Evolutionary conservation across 2,329 filamentous ascomycete genomes (phyloP).

Genomic region (Aureobasidium lini): DNA sequence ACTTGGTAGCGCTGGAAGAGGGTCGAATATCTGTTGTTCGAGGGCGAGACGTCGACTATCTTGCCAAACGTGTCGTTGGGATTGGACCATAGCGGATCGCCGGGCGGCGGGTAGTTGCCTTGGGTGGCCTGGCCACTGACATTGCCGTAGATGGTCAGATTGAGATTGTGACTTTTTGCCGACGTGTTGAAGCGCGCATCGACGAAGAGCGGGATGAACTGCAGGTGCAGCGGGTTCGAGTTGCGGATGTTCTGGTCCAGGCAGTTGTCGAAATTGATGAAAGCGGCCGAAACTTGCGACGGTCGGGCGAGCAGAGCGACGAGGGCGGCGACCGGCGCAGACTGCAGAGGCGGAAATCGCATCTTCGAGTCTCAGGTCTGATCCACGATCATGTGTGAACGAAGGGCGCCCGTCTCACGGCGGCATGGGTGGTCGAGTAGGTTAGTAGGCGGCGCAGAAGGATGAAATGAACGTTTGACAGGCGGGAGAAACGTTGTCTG

Average conservation of each 20-base stretch:
- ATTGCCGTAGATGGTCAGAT: constrained; percentile 81
- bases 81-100: constrained; percentile 56
- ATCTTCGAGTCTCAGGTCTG: constrained; percentile 5
- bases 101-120: constrained; percentile 51
- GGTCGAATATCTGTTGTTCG: constrained; percentile 60
- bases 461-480: not conserved
- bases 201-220: constrained; percentile 71
- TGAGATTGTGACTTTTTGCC: constrained; percentile 56
- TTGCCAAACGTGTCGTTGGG: constrained; percentile 61
- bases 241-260: constrained; percentile 53
- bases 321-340: not conserved
- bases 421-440: not conserved
- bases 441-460: not conserved
- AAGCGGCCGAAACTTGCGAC: constrained; percentile 48
- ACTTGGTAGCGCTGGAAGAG: constrained; percentile 65
- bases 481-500: not conserved
- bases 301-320: not conserved
- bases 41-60: constrained; percentile 58
- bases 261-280: constrained; percentile 79
- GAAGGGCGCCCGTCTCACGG: constrained; percentile 5
- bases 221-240: constrained; percentile 53
- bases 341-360: not conserved
- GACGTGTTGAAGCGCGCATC: constrained; percentile 64
- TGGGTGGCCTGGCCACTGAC: constrained; percentile 64
- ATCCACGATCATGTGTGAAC: constrained; percentile 3